Base-by-base conservation (phyloP, 352 stramenopile species). In the Phytophthora colocasiae region DNA sequence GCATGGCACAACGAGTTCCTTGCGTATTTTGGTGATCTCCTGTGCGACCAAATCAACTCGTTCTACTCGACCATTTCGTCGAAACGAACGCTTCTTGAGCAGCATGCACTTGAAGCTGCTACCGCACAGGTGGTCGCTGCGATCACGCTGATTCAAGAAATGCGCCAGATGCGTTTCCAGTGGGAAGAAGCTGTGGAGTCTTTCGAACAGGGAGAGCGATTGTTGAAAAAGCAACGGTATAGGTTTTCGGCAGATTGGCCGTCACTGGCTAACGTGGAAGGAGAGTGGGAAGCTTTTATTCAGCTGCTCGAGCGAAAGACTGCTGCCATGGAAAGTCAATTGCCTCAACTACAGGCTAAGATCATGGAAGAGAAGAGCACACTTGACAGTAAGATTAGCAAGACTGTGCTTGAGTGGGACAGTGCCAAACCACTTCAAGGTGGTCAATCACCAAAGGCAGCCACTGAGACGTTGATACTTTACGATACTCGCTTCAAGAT, bases 1-100 rank as follows among this genome's bases (percentile, higher is more conserved):
- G 97, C 97, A 3, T 99, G 97, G 97, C 97, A 99, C 69, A 99
- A 99, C 57, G 97, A 99, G 62, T 92, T 99, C 45, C 89, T 99
- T 36, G 83, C 89, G 9, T 92, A 97, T 46, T 99, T 99, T 71
- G 96, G 92, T 7, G 77, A 93, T 38, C 87, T 99, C 31, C 75
- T 99, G 15, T 88, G 83, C 47, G 87, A 98, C 54, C 89, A 96
- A 62, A 98, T 99, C 50, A 90, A 91, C 50, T 77, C 87, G 47
- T 97, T 92, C 78, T 96, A 97, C 69, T 77, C 73, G 36, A 90
- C 85, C 1, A 93, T 96, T 54, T 96, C 86, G 48, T 81, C 81
- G 1, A 96, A 95, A 60, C 83, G 90, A 43, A 90, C 78, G 2
- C 75, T 93, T 39, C 81, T 99, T 11, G 98, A 99, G 75, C 85